Evolutionary conservation across 2,329 filamentous ascomycete species (phyloP), one percentile per base, ranked within the genome.

Genomic region (Alternaria arborescens): DNA sequence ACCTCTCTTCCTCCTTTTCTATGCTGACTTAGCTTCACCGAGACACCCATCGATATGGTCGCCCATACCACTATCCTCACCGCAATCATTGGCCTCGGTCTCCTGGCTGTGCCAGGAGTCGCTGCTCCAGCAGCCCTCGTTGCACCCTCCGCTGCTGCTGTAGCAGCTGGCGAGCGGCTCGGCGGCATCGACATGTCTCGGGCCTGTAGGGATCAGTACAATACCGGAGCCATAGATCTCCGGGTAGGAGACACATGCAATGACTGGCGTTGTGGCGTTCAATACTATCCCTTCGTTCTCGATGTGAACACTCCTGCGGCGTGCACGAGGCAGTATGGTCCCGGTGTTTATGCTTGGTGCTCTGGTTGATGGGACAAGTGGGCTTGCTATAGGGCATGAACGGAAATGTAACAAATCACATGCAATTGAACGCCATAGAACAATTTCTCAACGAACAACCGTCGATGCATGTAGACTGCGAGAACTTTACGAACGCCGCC

Each of bases 401-500:
- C 18, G 18, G 28, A 14, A 1, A 38, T 18, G 36, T 18, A 38
- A 30, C 3, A 30, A 11, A 30, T 30, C 11, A 5, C 11, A 30
- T 30, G 28, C 3, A 11, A 10, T 30, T 11, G 8, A 4, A 11
- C 8, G 8, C 28, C 28, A 11, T 30, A 1, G 1, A 11, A 11
- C 6, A 7, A 24, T 24, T 24, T 7, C 24, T 0, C 24, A 24
- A 0, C 24, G 0, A 24, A 0, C 24, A 24, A 24, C 24, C 0
- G 24, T 24, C 6, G 24, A 0, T 6, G 6, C 6, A 7, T 24
- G 0, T 24, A 24, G 5, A 24, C 0, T 24, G 0, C 24, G 24
- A 2, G 6, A 24, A 7, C 24, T 24, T 2, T 0, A 0, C 24
- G 24, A 24, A 24, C 24, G 24, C 0, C 24, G 24, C 7, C 24